These are phyloP conservation scores for Raphidocelis subcapitata DNA, from an alignment of 139 green algal species.

Conservation along the genomic window DNA sequence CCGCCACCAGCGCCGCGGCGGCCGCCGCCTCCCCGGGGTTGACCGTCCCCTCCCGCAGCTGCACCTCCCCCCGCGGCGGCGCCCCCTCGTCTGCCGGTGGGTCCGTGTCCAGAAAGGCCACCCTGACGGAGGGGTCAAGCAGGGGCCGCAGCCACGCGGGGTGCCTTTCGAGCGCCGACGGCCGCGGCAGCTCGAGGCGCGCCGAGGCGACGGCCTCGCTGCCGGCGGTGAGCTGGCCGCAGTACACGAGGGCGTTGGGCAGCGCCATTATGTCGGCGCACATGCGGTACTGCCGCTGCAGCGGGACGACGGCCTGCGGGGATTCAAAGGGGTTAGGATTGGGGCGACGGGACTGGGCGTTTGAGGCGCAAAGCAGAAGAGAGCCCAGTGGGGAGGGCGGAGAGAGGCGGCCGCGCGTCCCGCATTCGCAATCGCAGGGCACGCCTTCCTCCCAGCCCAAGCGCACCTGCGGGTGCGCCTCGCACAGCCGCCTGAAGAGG, in stretches of 20 bases:
- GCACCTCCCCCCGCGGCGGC: background rate
- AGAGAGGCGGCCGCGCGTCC: too few species aligned
- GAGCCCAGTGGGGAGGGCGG: too few species aligned
- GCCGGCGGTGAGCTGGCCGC: slow-evolving; percentile 65
- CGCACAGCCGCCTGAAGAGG: slow-evolving; percentile 81
- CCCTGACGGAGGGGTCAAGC: slow-evolving; percentile 53
- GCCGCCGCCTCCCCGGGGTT: slow-evolving; percentile 72
- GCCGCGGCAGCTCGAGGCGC: slow-evolving; percentile 46
- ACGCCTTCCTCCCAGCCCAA: too few species aligned
- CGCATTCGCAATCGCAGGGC: too few species aligned
- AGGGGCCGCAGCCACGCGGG: slow-evolving; percentile 36
- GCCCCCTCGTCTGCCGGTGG: background rate
- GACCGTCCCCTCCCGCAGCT: slow-evolving; percentile 32
- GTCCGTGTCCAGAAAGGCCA: slow-evolving; percentile 87
- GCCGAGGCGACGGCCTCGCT: slow-evolving; percentile 48
- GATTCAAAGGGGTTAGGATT: background rate
- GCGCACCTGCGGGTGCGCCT: slow-evolving; percentile 78
- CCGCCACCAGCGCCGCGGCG: slow-evolving; percentile 47
- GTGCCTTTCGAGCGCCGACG: slow-evolving; percentile 5
- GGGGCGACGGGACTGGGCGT: too few species aligned
- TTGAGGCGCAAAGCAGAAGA: too few species aligned
- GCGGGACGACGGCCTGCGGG: slow-evolving; percentile 51
- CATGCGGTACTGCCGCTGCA: slow-evolving; percentile 95
- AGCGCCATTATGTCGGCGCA: slow-evolving; percentile 79
- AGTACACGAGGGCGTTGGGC: slow-evolving; percentile 88